Conservation (phyloP, 2,329 filamentous ascomycete genomes). For the Trichoderma breve region DNA sequence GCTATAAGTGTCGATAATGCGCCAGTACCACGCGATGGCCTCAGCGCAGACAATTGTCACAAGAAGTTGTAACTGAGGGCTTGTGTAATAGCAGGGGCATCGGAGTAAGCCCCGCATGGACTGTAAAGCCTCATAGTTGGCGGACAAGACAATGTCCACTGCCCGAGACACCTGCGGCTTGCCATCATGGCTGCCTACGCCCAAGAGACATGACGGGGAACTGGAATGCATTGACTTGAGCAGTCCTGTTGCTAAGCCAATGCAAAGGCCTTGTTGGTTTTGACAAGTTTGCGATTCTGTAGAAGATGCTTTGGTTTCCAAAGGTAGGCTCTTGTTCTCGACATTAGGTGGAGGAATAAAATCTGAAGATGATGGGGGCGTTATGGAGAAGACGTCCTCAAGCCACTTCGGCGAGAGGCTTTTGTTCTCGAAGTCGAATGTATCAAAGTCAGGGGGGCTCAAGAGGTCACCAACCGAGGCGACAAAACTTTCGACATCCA, state of each 20-base stretch:
- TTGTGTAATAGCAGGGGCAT: slow-evolving; percentile 2
- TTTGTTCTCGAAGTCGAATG: not conserved
- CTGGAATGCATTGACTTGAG: slow-evolving; percentile 1
- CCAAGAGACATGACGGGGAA: not conserved
- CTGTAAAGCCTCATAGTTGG: not conserved
- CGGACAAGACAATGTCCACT: not conserved
- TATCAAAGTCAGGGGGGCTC: not conserved
- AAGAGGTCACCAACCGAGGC: not conserved
- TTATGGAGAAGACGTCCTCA: not conserved
- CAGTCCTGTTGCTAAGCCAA: not conserved
- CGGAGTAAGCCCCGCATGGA: not conserved
- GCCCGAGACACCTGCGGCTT: not conserved
- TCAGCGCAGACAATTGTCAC: not conserved
- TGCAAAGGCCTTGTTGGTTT: not conserved
- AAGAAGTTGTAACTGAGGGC: not conserved
- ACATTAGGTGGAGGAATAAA: not conserved
- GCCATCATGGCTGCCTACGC: not conserved
- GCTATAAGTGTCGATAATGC: slow-evolving; percentile 1
- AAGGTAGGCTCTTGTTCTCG: not conserved
- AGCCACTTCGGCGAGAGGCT: not conserved
- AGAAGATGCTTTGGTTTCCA: not conserved
- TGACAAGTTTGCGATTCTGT: not conserved
- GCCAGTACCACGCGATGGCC: slow-evolving; percentile 4
- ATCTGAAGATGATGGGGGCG: not conserved
- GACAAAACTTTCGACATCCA: not conserved